Base-by-base conservation (phyloP, 352 stramenopile species). In the Pythium scleroteichum region DNA sequence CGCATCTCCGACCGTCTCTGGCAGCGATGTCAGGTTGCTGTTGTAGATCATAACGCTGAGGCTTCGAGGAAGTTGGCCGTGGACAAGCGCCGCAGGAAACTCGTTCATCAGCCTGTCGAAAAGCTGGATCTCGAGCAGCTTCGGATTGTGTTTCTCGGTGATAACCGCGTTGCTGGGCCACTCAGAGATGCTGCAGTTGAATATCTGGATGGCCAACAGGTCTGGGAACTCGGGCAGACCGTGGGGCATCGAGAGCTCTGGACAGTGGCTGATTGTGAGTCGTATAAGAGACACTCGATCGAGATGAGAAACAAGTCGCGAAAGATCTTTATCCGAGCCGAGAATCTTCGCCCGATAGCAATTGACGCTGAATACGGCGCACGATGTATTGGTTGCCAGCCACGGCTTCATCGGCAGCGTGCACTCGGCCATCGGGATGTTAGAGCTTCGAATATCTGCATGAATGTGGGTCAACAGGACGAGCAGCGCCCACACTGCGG, bases 331-430 rank as follows among this genome's bases (percentile, higher is more conserved):
- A 4, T 14, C 33, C 8, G 24, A 19, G 4, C 57, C 63, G 10
- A 16, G 6, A 9, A 56, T 29, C 23, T 38, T 52, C 23, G 50
- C 32, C 4, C 51, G 49, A 33, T 62, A 46, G 38, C 62, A 69
- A 48, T 69, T 64, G 22, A 69, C 42, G 10, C 59, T 20, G 39
- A 69, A 58, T 4, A 67, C 59, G 13, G 45, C 32, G 17, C 59
- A 67, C 16, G 59, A 49, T 16, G 26, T 29, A 19, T 62, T 54
- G 9, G 22, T 23, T 3, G 42, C 52, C 19, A 67, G 56, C 59
- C 59, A 67, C 35, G 59, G 59, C 7, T 12, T 46, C 26, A 59
- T 53, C n/a, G 44, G 39, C 16, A 57, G 27, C 1, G 10, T 5
- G 38, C 57, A 64, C 16, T 42, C 19, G 23, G n/a, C n/a, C 10